Evolutionary conservation across 352 stramenopile species (phyloP), one percentile per base, ranked within the genome.

Genomic region (Globisporangium recalcitrans): DNA sequence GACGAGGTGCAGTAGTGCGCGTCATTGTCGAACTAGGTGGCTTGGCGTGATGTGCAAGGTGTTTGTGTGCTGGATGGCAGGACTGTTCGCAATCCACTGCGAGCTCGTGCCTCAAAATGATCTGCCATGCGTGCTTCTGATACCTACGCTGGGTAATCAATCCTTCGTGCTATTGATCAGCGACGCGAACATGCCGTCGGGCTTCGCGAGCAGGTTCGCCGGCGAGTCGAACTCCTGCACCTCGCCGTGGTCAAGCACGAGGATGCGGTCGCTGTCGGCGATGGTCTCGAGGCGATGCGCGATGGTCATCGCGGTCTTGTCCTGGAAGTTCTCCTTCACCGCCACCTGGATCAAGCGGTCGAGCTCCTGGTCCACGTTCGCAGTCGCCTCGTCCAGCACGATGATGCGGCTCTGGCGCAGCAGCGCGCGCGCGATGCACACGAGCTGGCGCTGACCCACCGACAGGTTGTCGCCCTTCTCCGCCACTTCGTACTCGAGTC

Each of bases 331-430:
- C 27, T 63, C 58, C 19, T 68, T 56, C 24, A 84, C 77, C 19
- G 71, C 77, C 16, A 56, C 57, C 74, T 98, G 93, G 60, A 98
- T 94, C 27, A 84, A 65, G 31, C 62, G 56, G 63, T 97, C 89
- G 2, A 27, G 32, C 57, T 90, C 82, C 49, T 76, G 74, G 73
- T 98, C 92, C 4, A 98, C 85, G 58, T 68, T 88, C 32, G 85
- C 79, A n/a, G 96, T 98, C n/a, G 93, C 95, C 72, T 98, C 96
- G 73, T 99, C 96, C 27, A 99, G 57, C n/a, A 98, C 72, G n/a
- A 98, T 53, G 44, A 81, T 64, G 24, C 89, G 87, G 7, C 80
- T 76, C 36, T 95, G 82, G 9, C 83, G 74, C 1, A 98, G 56
- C 10, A 98, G 61, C 22, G 91, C 95, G 55, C 95, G 79, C 14